phyloP scores from a whole-genome alignment of 305 asterid genomes.

The Caryopteris hybrid region DNA sequence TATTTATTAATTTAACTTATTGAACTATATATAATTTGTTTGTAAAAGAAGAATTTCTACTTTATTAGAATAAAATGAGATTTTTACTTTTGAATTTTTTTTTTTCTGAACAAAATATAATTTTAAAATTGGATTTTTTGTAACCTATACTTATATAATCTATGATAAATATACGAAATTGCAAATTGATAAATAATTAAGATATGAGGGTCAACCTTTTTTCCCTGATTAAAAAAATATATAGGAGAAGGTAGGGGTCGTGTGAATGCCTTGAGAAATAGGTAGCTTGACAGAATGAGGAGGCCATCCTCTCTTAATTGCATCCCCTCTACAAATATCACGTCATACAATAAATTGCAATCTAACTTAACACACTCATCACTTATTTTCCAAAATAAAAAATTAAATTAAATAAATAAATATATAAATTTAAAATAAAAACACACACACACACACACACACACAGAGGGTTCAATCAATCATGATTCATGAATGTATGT shows the following conservation, averaged over 20 bases:
- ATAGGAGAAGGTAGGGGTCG: not conserved
- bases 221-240: not conserved
- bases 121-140: no score
- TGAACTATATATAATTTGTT: no score
- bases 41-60: no score
- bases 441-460: not conserved
- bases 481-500: not conserved
- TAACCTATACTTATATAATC: no score
- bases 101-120: no score
- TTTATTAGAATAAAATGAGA: no score
- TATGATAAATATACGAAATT: no score
- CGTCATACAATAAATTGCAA: constrained; percentile 5
- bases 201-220: no score
- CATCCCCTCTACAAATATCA: constrained; percentile 1
- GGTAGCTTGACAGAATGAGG: constrained; percentile 13
- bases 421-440: not conserved
- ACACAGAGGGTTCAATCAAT: not conserved
- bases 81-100: no score
- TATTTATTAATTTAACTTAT: no score
- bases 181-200: no score
- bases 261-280: constrained; percentile 18
- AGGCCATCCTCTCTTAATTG: not conserved
- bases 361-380: not conserved
- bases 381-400: no score
- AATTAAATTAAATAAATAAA: not conserved